Evolutionary conservation across 2,329 filamentous ascomycete species (phyloP), one percentile per base, ranked within the genome.

Genomic region (Fusarium anthophilum): DNA sequence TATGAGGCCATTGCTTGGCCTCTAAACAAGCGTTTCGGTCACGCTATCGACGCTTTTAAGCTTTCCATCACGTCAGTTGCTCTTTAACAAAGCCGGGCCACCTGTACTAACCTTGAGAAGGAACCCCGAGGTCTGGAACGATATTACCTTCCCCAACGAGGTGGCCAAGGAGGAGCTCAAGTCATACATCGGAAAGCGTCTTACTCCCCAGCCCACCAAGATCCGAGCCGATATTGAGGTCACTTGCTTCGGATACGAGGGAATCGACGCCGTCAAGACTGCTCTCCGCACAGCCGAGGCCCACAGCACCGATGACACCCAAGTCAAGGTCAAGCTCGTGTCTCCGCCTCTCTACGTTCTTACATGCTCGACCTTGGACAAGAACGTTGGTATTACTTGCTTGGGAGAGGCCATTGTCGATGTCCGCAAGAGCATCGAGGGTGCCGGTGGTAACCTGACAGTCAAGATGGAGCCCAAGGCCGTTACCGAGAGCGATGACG

Each of bases 401-500:
- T 87, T 99, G 77, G 94, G 98, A 83, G 92, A 94, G 80, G 94
- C 96, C 24, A 99, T 99, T 78, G 88, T 93, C 79, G 94, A 95
- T 78, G 95, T 99, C 79, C 90, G 93, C 79, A 89, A 86, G 80
- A 95, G 89, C 83, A 99, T 99, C 81, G 90, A 91, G 81, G 87
- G 84, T 51, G 90, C 93, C 2, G 93, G 93, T 61, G 96, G 96
- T 70, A 91, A 91, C 81, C 93, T 96, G 80, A 89, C 92, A 48
- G 93, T 98, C 78, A 98, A 97, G 91, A 99, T 99, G 96, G 95
- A 96, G 80, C 96, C 96, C 77, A 98, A 98, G 91, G 96, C 97
- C 9, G 96, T 99, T 72, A 99, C 96, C 4, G 97, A 98, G 89
- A 97, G 95, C 83, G 97, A 99, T 80, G 96, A 99, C 81, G 96